These are phyloP conservation scores for Rhexocercosporidium sp. DNA, from an alignment of 2,329 filamentous ascomycete species.

Conservation along the genomic window DNA sequence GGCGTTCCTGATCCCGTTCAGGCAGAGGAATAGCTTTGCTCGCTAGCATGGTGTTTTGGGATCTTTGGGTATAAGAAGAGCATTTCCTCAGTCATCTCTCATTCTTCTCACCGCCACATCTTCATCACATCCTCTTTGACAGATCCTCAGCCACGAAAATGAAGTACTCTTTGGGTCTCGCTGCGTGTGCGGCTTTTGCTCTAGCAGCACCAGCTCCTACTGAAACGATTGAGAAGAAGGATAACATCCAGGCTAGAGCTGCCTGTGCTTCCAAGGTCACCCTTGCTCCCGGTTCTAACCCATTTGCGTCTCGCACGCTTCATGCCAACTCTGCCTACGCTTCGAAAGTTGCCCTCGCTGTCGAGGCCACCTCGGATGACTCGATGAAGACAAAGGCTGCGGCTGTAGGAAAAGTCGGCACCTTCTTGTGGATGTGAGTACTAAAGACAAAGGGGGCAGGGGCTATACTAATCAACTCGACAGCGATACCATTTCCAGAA, in stretches of 20 bases:
- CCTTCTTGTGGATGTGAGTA: slow-evolving; percentile 53
- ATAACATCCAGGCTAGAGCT: slow-evolving; percentile 11
- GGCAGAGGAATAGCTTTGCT: slow-evolving; percentile 25
- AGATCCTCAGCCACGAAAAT: slow-evolving; percentile 25
- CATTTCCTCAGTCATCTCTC: slow-evolving; percentile 6
- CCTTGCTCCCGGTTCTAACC: slow-evolving; percentile 47
- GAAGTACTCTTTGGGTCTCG: slow-evolving; percentile 33
- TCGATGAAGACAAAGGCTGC: slow-evolving; percentile 46
- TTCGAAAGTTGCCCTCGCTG: slow-evolving; percentile 58
- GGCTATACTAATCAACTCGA: slow-evolving; percentile 9
- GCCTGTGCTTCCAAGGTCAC: slow-evolving; percentile 33
- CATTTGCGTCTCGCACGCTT: slow-evolving; percentile 54
- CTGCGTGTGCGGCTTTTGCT: slow-evolving; percentile 30
- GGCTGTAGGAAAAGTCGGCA: slow-evolving; percentile 52
- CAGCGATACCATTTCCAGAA: slow-evolving; percentile 54
- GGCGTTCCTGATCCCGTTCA: slow-evolving; percentile 31
- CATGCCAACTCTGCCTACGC: slow-evolving; percentile 62
- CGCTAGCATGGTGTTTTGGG: slow-evolving; percentile 5
- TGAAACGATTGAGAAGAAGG: slow-evolving; percentile 27
- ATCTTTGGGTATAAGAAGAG: slow-evolving; percentile 25
- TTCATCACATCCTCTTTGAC: slow-evolving; percentile 20
- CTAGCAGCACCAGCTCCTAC: slow-evolving; percentile 31
- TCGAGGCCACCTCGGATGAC: slow-evolving; percentile 59
- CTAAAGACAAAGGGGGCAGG: no score
- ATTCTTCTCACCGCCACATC: slow-evolving; percentile 18